These are phyloP conservation scores for barley (Hordeum vulgare) DNA, from an alignment of 176 grass and related monocot genomes.

Conservation along the genomic window DNA sequence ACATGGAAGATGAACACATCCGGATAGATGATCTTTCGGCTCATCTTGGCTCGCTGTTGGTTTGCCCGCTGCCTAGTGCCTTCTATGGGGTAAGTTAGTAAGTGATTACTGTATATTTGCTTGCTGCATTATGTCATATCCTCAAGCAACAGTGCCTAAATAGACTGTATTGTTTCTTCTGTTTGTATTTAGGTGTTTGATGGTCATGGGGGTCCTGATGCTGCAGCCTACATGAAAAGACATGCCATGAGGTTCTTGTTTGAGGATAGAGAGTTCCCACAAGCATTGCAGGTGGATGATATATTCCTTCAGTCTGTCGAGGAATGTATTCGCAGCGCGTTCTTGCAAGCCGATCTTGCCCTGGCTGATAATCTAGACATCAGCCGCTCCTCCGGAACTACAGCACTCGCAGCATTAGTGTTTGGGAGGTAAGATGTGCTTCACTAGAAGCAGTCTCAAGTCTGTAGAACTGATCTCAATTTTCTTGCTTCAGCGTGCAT, in stretches of 20 bases:
- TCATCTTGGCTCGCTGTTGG: conserved; percentile 56
- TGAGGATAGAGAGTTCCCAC: conserved; percentile 70
- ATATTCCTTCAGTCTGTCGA: conserved; percentile 50
- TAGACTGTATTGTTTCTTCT: background rate
- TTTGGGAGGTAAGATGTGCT: conserved; percentile 55
- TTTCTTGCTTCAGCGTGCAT: background rate
- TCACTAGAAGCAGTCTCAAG: too few relatives aligned
- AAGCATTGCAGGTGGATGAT: conserved; percentile 42
- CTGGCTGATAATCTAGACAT: conserved; percentile 54
- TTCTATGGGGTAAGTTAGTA: conserved; percentile 83
- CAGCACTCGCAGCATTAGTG: conserved; percentile 63
- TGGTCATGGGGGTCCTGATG: conserved; percentile 82
- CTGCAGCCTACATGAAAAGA: conserved; percentile 87
- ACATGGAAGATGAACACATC: conserved; percentile 99
- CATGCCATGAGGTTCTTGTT: conserved; percentile 79
- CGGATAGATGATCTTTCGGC: conserved; percentile 83
- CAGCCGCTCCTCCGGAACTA: conserved; percentile 77
- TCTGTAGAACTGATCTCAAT: background rate
- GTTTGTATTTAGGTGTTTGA: conserved; percentile 68
- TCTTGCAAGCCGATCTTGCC: conserved; percentile 68
- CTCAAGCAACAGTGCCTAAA: background rate
- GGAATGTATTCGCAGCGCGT: conserved; percentile 44
- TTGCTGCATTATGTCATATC: background rate
- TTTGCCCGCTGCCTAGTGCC: conserved; percentile 75
- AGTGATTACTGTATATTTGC: background rate